Conservation (phyloP, 345 rosid species). For the Eucalyptus lansdowneana region DNA sequence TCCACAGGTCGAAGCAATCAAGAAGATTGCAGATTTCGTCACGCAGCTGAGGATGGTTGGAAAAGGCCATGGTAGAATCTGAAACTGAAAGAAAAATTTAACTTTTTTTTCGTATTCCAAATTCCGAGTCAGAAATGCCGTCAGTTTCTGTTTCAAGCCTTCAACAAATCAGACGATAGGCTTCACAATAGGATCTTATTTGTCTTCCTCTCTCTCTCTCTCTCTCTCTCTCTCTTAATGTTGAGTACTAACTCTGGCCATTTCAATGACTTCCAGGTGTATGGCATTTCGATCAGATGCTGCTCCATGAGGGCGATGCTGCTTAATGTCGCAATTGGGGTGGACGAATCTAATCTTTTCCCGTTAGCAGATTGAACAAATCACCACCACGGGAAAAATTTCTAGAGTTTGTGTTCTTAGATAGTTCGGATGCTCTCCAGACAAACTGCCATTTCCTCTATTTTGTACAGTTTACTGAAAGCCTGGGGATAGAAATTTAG, state of each 20-base stretch:
- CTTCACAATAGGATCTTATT: not conserved
- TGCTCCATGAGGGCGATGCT: not conserved
- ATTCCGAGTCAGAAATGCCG: not conserved
- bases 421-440: not conserved
- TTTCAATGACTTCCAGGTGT: not conserved
- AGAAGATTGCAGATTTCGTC: slow-evolving; percentile 76
- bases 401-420: not conserved
- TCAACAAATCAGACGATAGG: not conserved
- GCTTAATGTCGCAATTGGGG: not conserved
- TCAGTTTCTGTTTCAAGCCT: not conserved
- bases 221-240: not conserved
- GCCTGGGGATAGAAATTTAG: not conserved
- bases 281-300: not conserved
- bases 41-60: slow-evolving; percentile 79
- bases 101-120: not conserved
- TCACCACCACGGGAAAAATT: not conserved
- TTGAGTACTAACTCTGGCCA: not conserved
- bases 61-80: slow-evolving; percentile 75
- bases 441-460: not conserved
- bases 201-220: not conserved
- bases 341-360: not conserved
- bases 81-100: not conserved
- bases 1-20: slow-evolving; percentile 64
- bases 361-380: not conserved
- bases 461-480: not conserved